Evolutionary conservation across 176 grass and related monocot genomes (phyloP), one percentile per base, ranked within the genome.

Genomic region (Areca catechu): DNA sequence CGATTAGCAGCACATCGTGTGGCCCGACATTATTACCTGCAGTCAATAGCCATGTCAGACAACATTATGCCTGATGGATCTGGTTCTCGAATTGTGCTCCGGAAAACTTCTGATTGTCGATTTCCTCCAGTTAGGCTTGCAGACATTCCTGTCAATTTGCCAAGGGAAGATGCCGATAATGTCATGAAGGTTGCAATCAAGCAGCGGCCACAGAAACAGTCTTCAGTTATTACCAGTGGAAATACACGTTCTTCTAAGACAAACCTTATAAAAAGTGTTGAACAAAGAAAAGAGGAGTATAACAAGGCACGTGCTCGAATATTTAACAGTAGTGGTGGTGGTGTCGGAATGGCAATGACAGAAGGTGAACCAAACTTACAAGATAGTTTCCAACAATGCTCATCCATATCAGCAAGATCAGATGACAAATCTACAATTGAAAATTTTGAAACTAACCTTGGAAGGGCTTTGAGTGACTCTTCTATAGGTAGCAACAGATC

Each of bases 231-330:
- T 16, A 61, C 64, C 28, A 72, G 57, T 50, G 53, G 64, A 20
- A 56, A 63, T 59, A 24, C 60, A 16, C 63, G 76, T 57, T 79
- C 81, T 53, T 76, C 79, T 25, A 98, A 54, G 65, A 69, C 71
- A 14, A 89, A 85, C 78, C 69, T 72, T 64, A 81, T 62, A 25
- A 98, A 98, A 73, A 98, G 84, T 37, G 94, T 98, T 7, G 94
- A 98, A 63, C 88, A 98, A 79, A 85, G 94, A 54, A 98, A 98
- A 78, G 94, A 98, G 69, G 94, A 98, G 56, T 98, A 98, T 80
- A 98, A 88, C 63, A 82, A 73, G 66, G 94, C 94, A 68, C 81
- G 93, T 22, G 87, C 87, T 20, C 84, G 94, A n/a, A 98, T 98
- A 85, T 98, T 98, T 85, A 98, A 69, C 71, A 78, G 60, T 69